These are phyloP conservation scores for Coemansia furcata DNA, from an alignment of 192 early-diverging fungal species.

Conservation along the genomic window DNA sequence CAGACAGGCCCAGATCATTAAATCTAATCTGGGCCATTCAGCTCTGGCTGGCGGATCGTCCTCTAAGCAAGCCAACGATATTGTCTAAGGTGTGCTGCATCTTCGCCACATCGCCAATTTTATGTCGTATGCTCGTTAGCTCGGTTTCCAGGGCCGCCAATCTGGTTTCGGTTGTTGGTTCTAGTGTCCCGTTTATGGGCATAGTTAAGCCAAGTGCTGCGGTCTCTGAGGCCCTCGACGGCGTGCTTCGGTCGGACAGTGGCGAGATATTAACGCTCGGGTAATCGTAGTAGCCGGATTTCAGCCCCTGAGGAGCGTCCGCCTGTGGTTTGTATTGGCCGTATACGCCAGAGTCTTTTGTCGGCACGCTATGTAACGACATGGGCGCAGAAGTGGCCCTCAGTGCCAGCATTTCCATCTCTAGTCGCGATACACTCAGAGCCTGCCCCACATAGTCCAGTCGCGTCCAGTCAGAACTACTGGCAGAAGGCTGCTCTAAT, in stretches of 20 bases:
- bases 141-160: conserved; percentile 18
- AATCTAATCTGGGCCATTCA: neutral
- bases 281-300: neutral
- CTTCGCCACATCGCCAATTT: conserved; percentile 22
- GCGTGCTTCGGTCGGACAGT: neutral
- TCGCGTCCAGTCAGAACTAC: neutral
- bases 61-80: conserved; percentile 16
- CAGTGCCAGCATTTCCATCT: neutral
- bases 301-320: conserved; percentile 2
- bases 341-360: neutral
- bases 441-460: neutral
- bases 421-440: neutral
- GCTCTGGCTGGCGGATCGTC: neutral
- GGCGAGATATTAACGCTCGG: neutral
- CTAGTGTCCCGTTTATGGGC: neutral
- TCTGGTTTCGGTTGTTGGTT: neutral
- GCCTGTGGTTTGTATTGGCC: conserved; percentile 5
- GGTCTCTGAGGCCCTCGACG: neutral
- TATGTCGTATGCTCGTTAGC: conserved; percentile 12
- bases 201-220: neutral
- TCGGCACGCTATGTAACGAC: neutral
- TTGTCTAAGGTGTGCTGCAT: conserved; percentile 23
- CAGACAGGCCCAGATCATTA: neutral
- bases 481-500: neutral
- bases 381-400: neutral